Percentiles rank a stretch among this genome's conserved stretches.
These are phyloP conservation scores for Pythium dissotocum DNA, from an alignment of 352 stramenopile species.

Conservation along the genomic window DNA sequence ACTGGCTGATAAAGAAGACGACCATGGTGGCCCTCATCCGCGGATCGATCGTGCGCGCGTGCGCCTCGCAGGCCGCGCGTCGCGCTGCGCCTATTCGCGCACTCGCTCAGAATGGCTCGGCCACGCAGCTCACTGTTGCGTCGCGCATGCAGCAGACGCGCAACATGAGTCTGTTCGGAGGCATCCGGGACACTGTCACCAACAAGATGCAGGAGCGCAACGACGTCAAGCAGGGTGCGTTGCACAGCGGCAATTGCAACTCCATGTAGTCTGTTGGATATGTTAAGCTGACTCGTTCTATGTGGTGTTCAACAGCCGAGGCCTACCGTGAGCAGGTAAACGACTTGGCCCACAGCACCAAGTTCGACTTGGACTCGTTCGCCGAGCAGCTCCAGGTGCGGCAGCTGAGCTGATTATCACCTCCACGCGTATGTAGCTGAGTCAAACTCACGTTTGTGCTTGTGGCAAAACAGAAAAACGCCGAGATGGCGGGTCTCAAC, in stretches of 20 bases:
- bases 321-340: conserved; percentile 80
- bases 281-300: background rate
- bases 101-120: background rate
- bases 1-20: conserved; percentile 5
- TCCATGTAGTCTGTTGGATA: background rate
- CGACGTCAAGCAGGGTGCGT: conserved; percentile 69
- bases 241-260: background rate
- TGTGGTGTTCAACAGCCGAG: conserved; percentile 38
- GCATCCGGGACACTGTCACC: conserved; percentile 68
- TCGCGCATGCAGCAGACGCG: conserved; percentile 41
- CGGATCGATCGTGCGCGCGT: conserved; percentile 21
- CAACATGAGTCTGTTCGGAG: conserved; percentile 73
- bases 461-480: conserved; percentile 63
- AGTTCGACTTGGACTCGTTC: conserved; percentile 75
- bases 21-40: conserved; percentile 25
- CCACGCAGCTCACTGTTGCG: conserved; percentile 1
- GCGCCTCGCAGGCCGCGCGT: conserved; percentile 15
- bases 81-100: conserved; percentile 15
- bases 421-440: no score
- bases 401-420: background rate
- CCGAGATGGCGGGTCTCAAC: conserved; percentile 63
- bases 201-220: conserved; percentile 83
- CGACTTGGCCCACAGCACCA: conserved; percentile 60
- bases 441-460: background rate
- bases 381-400: conserved; percentile 68